phyloP scores from a whole-genome alignment of 805 yeast species.

The Metschnikowia anglica region DNA sequence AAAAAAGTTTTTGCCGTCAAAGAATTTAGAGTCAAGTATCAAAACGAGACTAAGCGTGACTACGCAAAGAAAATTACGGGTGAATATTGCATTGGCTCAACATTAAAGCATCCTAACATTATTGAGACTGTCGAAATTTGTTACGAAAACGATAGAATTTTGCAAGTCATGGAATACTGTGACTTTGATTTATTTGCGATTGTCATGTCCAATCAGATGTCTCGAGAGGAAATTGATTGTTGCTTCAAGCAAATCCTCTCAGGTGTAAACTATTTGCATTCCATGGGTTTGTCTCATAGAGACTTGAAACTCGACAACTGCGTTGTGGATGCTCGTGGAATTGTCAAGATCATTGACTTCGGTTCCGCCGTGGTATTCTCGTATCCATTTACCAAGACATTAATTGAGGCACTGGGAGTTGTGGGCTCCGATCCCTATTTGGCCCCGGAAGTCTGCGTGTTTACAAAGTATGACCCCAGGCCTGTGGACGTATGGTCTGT shows the following conservation, averaged over 20 bases:
- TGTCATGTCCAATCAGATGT: slow-evolving; percentile 91
- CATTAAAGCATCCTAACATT: slow-evolving; percentile 85
- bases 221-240: slow-evolving; percentile 74
- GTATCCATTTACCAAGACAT: slow-evolving; percentile 74
- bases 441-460: slow-evolving; percentile 89
- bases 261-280: slow-evolving; percentile 79
- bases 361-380: slow-evolving; percentile 91
- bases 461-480: slow-evolving; percentile 81
- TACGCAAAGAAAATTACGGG: slow-evolving; percentile 91
- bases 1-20: slow-evolving; percentile 82
- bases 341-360: slow-evolving; percentile 87
- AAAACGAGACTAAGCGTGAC: slow-evolving; percentile 74
- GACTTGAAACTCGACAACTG: slow-evolving; percentile 92
- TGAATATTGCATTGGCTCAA: slow-evolving; percentile 91
- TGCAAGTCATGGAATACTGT: slow-evolving; percentile 94
- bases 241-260: slow-evolving; percentile 84
- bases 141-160: slow-evolving; percentile 80
- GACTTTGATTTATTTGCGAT: slow-evolving; percentile 91
- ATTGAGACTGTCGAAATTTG: slow-evolving; percentile 90
- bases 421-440: slow-evolving; percentile 88
- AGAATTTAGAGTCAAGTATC: slow-evolving; percentile 78
- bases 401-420: slow-evolving; percentile 77
- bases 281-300: slow-evolving; percentile 85
- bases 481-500: slow-evolving; percentile 95
- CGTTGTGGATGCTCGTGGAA: slow-evolving; percentile 78